Evolutionary conservation across 2,329 filamentous ascomycete genomes (phyloP), one percentile per base, ranked within the genome.

Genomic region (Ophiostoma triangulosporum): DNA sequence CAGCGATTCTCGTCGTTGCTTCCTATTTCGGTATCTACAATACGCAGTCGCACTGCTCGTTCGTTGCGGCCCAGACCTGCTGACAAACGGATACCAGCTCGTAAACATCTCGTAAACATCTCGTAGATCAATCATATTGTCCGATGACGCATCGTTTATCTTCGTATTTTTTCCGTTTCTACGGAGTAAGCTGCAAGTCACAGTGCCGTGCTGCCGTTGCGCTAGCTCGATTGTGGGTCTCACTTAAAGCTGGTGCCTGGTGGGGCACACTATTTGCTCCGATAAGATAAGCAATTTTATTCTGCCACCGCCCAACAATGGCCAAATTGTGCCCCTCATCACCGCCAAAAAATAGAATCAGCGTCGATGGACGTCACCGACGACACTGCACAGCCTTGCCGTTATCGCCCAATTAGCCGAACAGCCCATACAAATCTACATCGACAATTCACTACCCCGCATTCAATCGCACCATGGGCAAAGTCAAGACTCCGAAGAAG

Each of bases 401-500:
- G 7, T 17, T 29, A 9, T 27, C 26, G 26, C 15, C 43, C 3
- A 46, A 2, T 27, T 9, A 12, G 6, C 15, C 15, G n/a, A n/a
- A n/a, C n/a, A n/a, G n/a, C n/a, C n/a, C n/a, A n/a, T n/a, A 4
- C 3, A 29, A 20, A 26, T 15, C 3, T 1, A n/a, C 9, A 11
- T 7, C 8, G 4, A 29, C 15, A 17, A 46, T 15, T 4, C 2
- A 43, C 38, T 14, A n/a, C 2, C 12, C 1, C 22, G 24, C 9
- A 17, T n/a, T 2, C 33, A 32, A n/a, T 15, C 29, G 31, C 24
- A 58, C 52, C 12, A 71, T 73, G 70, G 69, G 66, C 45, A 72
- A 72, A 57, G 66, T 66, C 24, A 67, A 69, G 55, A 64, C 67
- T 33, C 59, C 64, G 15, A 70, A 68, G 61, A 65, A 66, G 60